Evolutionary conservation across 2,329 filamentous ascomycete genomes (phyloP).

Genomic region (Aspergillus sp.): DNA sequence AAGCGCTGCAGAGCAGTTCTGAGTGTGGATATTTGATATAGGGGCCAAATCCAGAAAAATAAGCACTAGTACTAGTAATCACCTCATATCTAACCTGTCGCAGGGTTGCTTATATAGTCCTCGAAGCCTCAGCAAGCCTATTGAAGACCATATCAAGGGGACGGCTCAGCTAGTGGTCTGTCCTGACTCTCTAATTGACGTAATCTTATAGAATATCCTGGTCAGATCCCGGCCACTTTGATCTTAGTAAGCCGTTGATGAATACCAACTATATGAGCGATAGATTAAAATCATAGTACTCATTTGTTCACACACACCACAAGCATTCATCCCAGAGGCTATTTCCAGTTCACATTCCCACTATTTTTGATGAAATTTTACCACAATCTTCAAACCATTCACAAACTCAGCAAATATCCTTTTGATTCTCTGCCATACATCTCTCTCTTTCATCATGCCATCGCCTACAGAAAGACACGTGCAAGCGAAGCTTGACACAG

Average conservation of each 20-base stretch:
- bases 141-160: not conserved
- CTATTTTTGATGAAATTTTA: not conserved
- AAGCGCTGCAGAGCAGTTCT: not conserved
- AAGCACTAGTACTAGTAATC: not conserved
- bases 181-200: not conserved
- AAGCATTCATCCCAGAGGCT: not conserved
- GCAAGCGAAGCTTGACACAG: not conserved
- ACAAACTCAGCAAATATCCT: not conserved
- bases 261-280: not conserved
- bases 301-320: not conserved
- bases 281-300: not conserved
- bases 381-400: not conserved
- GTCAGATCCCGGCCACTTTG: not conserved
- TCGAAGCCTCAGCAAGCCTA: not conserved
- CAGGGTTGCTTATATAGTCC: not conserved
- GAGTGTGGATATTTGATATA: not conserved
- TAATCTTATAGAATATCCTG: not conserved
- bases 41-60: not conserved
- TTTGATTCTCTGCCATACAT: not conserved
- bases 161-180: not conserved
- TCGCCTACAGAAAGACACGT: not conserved
- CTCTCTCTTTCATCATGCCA: not conserved
- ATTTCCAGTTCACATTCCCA: not conserved
- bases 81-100: not conserved
- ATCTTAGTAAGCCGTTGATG: not conserved